A percentile compares a stretch with the other conserved stretches of the same genome.
Evolutionary conservation across 2,329 filamentous ascomycete genomes (phyloP).

Genomic region (Thielaviopsis populi): DNA sequence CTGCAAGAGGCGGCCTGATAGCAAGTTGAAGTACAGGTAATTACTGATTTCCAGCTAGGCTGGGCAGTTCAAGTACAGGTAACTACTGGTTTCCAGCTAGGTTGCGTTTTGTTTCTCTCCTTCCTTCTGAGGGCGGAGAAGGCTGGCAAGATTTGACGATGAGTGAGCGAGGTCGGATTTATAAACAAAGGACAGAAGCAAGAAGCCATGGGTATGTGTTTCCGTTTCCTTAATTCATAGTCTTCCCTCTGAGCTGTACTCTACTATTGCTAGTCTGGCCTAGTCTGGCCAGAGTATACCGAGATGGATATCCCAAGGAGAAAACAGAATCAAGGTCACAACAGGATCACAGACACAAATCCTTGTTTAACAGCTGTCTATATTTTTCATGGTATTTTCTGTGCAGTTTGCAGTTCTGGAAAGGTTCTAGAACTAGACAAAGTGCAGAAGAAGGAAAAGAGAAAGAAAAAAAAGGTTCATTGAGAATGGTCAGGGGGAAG

Average conservation of each 20-base stretch:
- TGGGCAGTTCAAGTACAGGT: too few relatives aligned
- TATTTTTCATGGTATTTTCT: neutral
- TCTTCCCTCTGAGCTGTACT: neutral
- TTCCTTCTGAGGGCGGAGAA: neutral
- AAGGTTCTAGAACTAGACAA: constrained; percentile 8
- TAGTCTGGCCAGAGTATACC: too few relatives aligned
- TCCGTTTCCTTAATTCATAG: neutral
- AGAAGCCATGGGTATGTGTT: neutral
- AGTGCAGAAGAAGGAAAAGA: neutral
- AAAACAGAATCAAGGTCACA: neutral
- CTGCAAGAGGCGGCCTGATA: neutral
- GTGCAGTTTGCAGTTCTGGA: constrained; percentile 7
- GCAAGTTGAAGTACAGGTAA: neutral
- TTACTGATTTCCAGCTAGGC: neutral
- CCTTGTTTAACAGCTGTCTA: neutral
- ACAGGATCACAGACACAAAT: neutral
- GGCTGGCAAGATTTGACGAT: too few relatives aligned
- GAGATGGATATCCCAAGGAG: neutral
- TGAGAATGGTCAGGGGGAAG: neutral
- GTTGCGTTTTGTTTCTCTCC: neutral
- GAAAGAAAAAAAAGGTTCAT: neutral
- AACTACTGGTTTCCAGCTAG: too few relatives aligned
- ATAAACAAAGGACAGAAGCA: constrained; percentile 1
- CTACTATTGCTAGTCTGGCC: too few relatives aligned
- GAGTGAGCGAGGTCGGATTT: neutral